Evolutionary conservation across 163 green algal genomes (phyloP), one percentile per base, ranked within the genome.

Genomic region (Chlamydomonas reinhardtii): DNA sequence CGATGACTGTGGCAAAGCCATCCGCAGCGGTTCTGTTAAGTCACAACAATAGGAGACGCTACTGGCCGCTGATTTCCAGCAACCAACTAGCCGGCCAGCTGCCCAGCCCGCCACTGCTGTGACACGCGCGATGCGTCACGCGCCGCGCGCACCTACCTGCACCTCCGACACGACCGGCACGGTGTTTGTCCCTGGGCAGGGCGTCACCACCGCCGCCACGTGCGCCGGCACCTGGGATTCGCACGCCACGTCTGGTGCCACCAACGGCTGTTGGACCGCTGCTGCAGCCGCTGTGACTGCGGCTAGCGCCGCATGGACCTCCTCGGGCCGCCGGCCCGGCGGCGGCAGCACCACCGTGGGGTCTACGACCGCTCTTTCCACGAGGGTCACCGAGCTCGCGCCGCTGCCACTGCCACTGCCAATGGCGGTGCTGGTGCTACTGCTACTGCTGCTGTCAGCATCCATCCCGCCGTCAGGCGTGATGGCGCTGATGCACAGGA

Each of bases 401-500:
- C 34, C 22, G 34, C 69, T 19, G 34, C 34, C 34, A 35, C 8
- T 74, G 34, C 4, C 20, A 35, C 0, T 54, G 27, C n/a, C 6
- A 34, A 16, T 31, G 65, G 8, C 5, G 65, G 1, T 43, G 65
- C n/a, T 16, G 69, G 5, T 27, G 64, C 64, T 71, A 20, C 64
- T 71, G 64, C 29, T 39, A 17, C n/a, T 71, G 64, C 29, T 15
- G 61, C 17, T 31, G 61, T 11, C 3, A 31, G 1, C 31, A 34
- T n/a, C 43, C 48, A 43, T 2, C 43, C 32, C 27, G 0, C 54
- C 35, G 27, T 66, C 62, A 20, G 1, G 0, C 1, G 66, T 25
- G 2, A 85, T 69, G n/a, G 80, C 80, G 4, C 70, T 25, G 22
- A 73, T 17, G 35, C 80, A 86, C 29, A 79, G 80, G 25, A 86